Evolutionary conservation across 805 yeast species (phyloP).

Genomic region (Candida bentonensis): DNA sequence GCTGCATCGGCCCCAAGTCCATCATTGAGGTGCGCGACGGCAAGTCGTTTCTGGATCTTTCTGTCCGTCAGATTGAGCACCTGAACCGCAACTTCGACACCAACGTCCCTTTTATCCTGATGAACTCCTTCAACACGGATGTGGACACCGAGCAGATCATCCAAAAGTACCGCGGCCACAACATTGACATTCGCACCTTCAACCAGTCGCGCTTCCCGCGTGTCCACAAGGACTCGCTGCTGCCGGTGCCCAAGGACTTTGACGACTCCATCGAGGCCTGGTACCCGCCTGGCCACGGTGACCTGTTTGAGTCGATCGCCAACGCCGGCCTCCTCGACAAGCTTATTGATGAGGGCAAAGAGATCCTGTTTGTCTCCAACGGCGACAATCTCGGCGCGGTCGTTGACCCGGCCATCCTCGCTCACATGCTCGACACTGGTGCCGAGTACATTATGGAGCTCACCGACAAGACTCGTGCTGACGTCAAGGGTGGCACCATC

Average conservation of each 20-base stretch:
- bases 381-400: conserved; percentile 99
- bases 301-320: conserved; percentile 78
- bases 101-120: conserved; percentile 88
- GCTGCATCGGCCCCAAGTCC: conserved; percentile 97
- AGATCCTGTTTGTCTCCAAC: conserved; percentile 86
- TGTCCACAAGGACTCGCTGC: conserved; percentile 84
- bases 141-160: conserved; percentile 88
- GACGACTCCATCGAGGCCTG: conserved; percentile 73
- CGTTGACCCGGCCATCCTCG: conserved; percentile 77
- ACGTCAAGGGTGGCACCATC: conserved; percentile 98
- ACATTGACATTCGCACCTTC: conserved; percentile 87
- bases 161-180: conserved; percentile 92
- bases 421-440: conserved; percentile 83
- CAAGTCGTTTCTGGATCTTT: conserved; percentile 85
- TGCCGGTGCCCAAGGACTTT: conserved; percentile 76
- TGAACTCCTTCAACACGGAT: conserved; percentile 98
- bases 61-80: conserved; percentile 94
- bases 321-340: conserved; percentile 86
- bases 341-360: conserved; percentile 85
- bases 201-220: conserved; percentile 98
- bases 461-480: conserved; percentile 97
- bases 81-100: conserved; percentile 80
- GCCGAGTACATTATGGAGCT: conserved; percentile 97
- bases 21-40: conserved; percentile 98
- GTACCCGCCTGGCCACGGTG: conserved; percentile 99